These are phyloP conservation scores for Cutaneotrichosporon mucoides DNA, from an alignment of 1,284 basidiomycete species.

Conservation along the genomic window DNA sequence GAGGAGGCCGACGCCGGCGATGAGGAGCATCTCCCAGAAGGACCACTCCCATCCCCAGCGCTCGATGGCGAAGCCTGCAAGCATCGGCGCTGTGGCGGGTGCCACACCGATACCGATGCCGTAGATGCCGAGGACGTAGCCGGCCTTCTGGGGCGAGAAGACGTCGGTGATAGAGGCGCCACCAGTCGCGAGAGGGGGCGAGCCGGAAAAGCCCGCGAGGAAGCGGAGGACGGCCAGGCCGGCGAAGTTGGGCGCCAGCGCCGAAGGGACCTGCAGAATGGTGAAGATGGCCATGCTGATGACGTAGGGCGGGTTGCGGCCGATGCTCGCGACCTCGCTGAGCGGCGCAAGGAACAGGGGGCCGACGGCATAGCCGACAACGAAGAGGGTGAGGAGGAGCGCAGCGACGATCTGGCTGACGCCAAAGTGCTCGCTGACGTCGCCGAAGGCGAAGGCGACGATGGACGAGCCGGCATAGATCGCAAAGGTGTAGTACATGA, in stretches of 20 bases:
- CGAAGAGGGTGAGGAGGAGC: conserved; percentile 12
- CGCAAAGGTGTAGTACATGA: conserved; percentile 51
- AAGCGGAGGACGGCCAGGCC: conserved; percentile 44
- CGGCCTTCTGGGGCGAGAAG: conserved; percentile 60
- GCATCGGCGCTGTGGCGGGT: conserved; percentile 52
- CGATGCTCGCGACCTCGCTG: conserved; percentile 36
- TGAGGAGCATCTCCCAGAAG: conserved; percentile 40
- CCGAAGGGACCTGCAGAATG: conserved; percentile 41
- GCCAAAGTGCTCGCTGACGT: conserved; percentile 8
- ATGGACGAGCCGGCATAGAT: conserved; percentile 17
- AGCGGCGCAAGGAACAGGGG: conserved; percentile 52
- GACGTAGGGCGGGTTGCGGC: conserved; percentile 40
- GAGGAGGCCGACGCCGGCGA: conserved; percentile 40
- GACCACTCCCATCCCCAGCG: conserved; percentile 48
- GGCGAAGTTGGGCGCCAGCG: conserved; percentile 39
- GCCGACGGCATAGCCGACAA: conserved; percentile 63
- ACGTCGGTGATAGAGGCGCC: conserved; percentile 68
- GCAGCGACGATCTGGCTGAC: conserved; percentile 12
- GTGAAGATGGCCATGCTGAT: conserved; percentile 41
- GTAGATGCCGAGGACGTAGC: conserved; percentile 64
- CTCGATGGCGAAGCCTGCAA: conserved; percentile 50
- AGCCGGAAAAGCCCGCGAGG: conserved; percentile 18
- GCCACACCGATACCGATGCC: conserved; percentile 46
- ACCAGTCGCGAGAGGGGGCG: conserved; percentile 30
- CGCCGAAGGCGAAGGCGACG: conserved; percentile 12